phyloP scores from a whole-genome alignment of 306 rosid genomes.

The Malus orientalis region DNA sequence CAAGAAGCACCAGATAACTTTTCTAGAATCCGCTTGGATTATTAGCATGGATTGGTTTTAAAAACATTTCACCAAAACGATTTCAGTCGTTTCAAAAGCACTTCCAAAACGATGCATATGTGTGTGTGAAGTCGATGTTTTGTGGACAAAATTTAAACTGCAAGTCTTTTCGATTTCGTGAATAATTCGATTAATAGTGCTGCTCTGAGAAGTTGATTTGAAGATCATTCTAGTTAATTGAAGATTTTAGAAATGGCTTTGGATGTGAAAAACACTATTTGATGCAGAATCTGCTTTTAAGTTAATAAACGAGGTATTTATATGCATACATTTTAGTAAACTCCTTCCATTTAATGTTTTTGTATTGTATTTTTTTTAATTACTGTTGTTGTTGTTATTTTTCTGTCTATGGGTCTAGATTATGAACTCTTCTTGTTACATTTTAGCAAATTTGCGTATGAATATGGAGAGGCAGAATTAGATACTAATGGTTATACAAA shows the following conservation, averaged over 20 bases:
- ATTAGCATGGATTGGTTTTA: no score
- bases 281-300: background rate
- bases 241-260: conserved; percentile 3
- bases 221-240: background rate
- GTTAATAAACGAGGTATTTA: background rate
- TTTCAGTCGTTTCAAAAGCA: no score
- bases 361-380: background rate
- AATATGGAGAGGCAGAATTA: background rate
- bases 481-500: background rate
- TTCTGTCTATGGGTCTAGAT: background rate
- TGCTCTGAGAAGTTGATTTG: conserved; percentile 3
- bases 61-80: no score
- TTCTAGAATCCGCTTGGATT: no score
- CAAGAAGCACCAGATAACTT: no score
- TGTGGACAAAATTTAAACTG: background rate
- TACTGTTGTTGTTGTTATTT: background rate
- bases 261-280: background rate
- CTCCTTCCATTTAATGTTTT: background rate
- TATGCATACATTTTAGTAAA: background rate
- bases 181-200: background rate
- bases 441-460: background rate
- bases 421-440: background rate
- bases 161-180: background rate
- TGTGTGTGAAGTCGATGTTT: background rate
- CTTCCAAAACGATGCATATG: no score